Base-by-base conservation (phyloP, 108 stramenopile genomes). In the Thalassiosira profunda region DNA sequence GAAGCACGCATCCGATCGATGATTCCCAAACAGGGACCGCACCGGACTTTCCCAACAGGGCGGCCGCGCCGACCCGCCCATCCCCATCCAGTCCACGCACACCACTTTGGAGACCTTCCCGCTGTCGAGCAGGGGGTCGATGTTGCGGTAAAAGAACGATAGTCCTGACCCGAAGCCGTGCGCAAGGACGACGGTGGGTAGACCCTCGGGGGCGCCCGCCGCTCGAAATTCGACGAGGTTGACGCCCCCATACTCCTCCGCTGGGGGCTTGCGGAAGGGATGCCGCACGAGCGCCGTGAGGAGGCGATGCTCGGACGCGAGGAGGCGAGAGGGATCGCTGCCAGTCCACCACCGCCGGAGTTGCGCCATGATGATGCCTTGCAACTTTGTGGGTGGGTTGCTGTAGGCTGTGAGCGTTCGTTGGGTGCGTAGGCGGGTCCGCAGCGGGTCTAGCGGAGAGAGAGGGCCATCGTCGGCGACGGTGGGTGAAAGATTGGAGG, bases 161-260 rank as follows among this genome's bases (percentile, higher is more conserved):
- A 72, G 38, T 20, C 80, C 80, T n/a, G 74, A 76, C 11, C 80
- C 80, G 42, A 71, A 81, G 10, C 80, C 80, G 46, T 81, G 80
- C 1, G 80, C 58, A 20, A 81, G 42, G 31, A 81, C 38, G 2
- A 70, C 55, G 28, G 72, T 74, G 0, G 79, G 70, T 21, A 60
- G 63, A 15, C 21, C 38, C 11, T 28, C 43, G 43, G 12, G 35
- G 11, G 63, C 49, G 17, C 34, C 7, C 10, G 36, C 24, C 23
- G 41, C 31, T n/a, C 65, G 12, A 47, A 74, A 69, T 63, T 76
- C 55, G 15, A 76, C 49, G n/a, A 51, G 33, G 58, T 72, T 70
- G 42, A 55, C 5, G 42, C 40, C 48, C 54, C 23, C 41, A 35
- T 45, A 15, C 26, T 57, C 28, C 11, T 6, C 41, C 25, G 23